These are phyloP conservation scores for Colletotrichum paranaense DNA, from an alignment of 2,329 filamentous ascomycete species.

Conservation along the genomic window DNA sequence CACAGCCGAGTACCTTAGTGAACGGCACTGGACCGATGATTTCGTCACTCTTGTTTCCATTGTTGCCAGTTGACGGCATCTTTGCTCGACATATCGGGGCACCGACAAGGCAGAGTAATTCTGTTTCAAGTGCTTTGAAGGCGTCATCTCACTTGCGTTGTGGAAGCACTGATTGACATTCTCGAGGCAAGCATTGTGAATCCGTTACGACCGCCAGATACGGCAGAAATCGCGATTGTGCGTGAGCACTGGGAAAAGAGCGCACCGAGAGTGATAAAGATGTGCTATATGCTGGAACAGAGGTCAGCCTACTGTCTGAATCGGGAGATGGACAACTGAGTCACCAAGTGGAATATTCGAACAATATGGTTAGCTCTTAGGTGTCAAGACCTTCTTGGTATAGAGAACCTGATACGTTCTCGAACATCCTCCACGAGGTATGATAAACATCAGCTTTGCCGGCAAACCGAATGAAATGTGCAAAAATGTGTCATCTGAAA, in stretches of 20 bases:
- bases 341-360: background rate
- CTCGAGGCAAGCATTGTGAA: background rate
- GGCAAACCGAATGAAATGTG: background rate
- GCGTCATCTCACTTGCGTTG: background rate
- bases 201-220: background rate
- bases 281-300: background rate
- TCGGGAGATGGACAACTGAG: background rate
- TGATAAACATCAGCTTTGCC: background rate
- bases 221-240: background rate
- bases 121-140: background rate
- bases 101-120: background rate
- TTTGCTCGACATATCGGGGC: background rate
- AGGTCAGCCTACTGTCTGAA: background rate
- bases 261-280: background rate
- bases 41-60: background rate
- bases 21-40: background rate
- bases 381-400: background rate
- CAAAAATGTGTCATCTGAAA: background rate
- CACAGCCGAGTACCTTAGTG: background rate
- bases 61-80: background rate
- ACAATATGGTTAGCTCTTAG: background rate
- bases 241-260: background rate
- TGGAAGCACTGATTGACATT: background rate
- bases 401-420: background rate
- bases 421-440: background rate